phyloP scores from a whole-genome alignment of 495 filamentous ascomycete genomes.

The Thermothielavioides terrestris region DNA sequence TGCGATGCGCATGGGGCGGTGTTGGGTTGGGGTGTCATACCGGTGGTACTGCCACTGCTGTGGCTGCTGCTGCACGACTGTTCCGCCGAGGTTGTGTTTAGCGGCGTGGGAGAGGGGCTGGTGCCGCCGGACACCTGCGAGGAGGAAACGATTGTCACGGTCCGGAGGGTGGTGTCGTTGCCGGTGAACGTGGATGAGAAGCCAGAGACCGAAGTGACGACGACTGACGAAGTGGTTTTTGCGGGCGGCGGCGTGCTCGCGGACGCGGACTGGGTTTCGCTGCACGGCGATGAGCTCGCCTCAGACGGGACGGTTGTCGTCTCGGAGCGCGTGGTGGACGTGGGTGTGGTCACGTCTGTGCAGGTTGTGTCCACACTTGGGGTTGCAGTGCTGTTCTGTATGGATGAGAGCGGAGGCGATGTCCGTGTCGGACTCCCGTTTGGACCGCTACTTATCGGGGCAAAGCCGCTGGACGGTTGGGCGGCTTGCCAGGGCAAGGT shows the following conservation, averaged over 20 bases:
- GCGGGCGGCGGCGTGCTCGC: background rate
- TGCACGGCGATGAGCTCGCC: background rate
- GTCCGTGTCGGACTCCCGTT: background rate
- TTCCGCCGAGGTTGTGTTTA: background rate
- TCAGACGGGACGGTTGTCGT: background rate
- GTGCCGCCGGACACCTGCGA: background rate
- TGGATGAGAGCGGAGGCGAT: background rate
- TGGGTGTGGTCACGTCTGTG: background rate
- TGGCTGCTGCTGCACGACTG: background rate
- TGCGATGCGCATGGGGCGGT: too few relatives aligned
- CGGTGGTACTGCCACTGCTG: background rate
- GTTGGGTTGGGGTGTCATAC: too few relatives aligned
- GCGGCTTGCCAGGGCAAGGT: background rate
- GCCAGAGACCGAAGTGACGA: background rate
- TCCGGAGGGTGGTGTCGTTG: slow-evolving; percentile 1
- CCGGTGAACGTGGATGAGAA: background rate
- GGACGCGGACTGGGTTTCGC: background rate
- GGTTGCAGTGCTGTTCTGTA: background rate
- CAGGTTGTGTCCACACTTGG: background rate
- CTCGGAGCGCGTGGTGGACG: background rate
- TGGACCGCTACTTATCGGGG: background rate
- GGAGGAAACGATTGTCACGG: background rate
- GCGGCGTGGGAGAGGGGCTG: background rate
- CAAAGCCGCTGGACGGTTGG: background rate
- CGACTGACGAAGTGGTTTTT: background rate